phyloP scores from a whole-genome alignment of 257 asterid genomes.

The Fraxinus anomala region DNA sequence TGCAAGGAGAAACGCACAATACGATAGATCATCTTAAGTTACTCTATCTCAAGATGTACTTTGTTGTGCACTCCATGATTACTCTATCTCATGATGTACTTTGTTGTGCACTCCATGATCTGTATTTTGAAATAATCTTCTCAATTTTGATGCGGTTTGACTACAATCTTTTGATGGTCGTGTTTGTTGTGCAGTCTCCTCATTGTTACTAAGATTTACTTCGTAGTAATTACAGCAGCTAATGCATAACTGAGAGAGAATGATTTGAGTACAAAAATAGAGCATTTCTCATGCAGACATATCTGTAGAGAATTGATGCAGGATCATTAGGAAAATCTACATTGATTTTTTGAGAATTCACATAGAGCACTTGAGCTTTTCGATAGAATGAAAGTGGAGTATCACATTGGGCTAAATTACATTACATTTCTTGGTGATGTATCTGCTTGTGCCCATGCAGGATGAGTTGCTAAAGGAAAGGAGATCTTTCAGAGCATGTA shows the following conservation, averaged over 20 bases:
- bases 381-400: slow-evolving; percentile 29
- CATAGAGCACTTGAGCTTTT: slow-evolving; percentile 44
- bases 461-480: slow-evolving; percentile 43
- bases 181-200: not conserved
- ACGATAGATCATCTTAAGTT: slow-evolving; percentile 38
- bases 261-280: no score
- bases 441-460: slow-evolving; percentile 53
- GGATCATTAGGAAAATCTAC: no score
- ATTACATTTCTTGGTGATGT: slow-evolving; percentile 46
- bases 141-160: not conserved
- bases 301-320: not conserved
- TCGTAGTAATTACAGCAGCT: not conserved
- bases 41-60: not conserved
- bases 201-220: not conserved
- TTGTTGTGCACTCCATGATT: not conserved
- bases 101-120: not conserved
- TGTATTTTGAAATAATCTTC: not conserved
- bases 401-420: slow-evolving; percentile 34
- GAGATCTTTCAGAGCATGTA: slow-evolving; percentile 45
- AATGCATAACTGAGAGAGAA: not conserved
- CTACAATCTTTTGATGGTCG: not conserved
- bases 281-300: not conserved
- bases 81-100: not conserved
- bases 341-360: slow-evolving; percentile 6
- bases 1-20: slow-evolving; percentile 66